Conservation (phyloP, 1,284 basidiomycete species). For the Heterobasidion occidentale region DNA sequence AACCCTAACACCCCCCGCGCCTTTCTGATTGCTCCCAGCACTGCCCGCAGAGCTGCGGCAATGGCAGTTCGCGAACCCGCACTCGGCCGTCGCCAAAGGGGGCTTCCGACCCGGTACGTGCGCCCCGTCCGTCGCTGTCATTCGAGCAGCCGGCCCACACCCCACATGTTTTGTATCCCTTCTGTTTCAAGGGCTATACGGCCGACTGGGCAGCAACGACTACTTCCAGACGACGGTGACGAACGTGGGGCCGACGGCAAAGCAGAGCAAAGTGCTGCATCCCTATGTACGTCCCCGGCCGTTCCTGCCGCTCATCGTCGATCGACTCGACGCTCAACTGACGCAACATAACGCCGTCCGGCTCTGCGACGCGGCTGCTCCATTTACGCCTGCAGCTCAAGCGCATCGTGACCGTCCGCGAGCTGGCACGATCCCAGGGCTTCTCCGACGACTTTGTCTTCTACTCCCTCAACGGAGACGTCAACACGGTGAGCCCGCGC, state of each 20-base stretch:
- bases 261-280: conserved; percentile 60
- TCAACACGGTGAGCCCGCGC: conserved; percentile 45
- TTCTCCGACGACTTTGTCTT: conserved; percentile 69
- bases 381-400: neutral
- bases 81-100: conserved; percentile 41
- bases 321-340: neutral
- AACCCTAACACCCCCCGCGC: too few relatives aligned
- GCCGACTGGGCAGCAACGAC: conserved; percentile 41
- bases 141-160: too few relatives aligned
- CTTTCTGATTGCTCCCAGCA: conserved; percentile 28
- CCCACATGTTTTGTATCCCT: neutral
- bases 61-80: conserved; percentile 49
- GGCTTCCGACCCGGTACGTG: conserved; percentile 41
- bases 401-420: conserved; percentile 44
- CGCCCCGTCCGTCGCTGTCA: neutral
- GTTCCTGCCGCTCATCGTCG: neutral
- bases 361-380: conserved; percentile 26
- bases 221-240: conserved; percentile 68
- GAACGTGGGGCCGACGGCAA: conserved; percentile 66
- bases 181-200: conserved; percentile 44
- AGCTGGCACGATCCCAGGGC: conserved; percentile 69
- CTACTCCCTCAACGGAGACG: conserved; percentile 35
- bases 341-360: conserved; percentile 43
- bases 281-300: conserved; percentile 38
- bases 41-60: conserved; percentile 52